Conservation (phyloP, 495 filamentous ascomycete species). For the Geopyxis carbonaria region DNA sequence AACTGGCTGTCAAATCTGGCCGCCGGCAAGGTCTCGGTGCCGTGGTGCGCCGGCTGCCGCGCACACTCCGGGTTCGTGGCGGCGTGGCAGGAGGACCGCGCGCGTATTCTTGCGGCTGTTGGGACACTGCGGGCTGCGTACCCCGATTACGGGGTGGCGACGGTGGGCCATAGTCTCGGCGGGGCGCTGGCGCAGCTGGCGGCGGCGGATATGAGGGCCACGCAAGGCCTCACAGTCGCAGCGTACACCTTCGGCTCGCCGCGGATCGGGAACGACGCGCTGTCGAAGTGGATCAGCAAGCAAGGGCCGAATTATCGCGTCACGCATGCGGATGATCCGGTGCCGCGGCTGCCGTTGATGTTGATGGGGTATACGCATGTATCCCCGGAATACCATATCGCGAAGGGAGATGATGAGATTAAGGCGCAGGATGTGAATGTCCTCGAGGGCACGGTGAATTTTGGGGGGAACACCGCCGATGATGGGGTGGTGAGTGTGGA, state of each 20-base stretch:
- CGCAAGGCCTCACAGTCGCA: constrained; percentile 26
- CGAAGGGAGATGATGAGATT: constrained; percentile 7
- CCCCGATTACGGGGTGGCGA: constrained; percentile 33
- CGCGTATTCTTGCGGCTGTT: constrained; percentile 30
- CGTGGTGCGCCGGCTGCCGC: constrained; percentile 32
- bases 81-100: constrained; percentile 34
- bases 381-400: constrained; percentile 38
- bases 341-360: constrained; percentile 39
- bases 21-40: constrained; percentile 13
- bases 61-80: constrained; percentile 39
- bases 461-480: constrained; percentile 14
- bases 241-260: constrained; percentile 44
- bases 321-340: constrained; percentile 43
- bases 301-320: constrained; percentile 39
- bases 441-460: constrained; percentile 12
- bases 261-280: constrained; percentile 35
- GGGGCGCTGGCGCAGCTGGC: constrained; percentile 44
- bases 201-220: constrained; percentile 36
- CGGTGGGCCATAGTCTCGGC: constrained; percentile 46
- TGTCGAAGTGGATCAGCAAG: constrained; percentile 36
- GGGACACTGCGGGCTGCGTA: constrained; percentile 25
- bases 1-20: constrained; percentile 53
- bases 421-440: constrained; percentile 10
- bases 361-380: constrained; percentile 36
- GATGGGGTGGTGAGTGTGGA: constrained; percentile 6